Conservation (phyloP, 2,329 filamentous ascomycete species). For the Colletotrichum incanum region DNA sequence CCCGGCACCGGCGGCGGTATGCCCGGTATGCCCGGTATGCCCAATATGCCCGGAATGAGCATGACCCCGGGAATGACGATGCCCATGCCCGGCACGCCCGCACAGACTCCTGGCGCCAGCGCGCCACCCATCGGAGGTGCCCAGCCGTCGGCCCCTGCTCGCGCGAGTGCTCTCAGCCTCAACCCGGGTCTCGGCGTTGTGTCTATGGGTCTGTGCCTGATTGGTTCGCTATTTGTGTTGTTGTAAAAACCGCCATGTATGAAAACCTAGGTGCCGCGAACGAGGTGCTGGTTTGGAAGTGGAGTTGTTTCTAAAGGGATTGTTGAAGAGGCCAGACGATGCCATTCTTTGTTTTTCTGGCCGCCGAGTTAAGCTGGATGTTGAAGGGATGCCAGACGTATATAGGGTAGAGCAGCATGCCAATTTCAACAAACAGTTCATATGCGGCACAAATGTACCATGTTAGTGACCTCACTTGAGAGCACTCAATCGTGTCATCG, state of each 20-base stretch:
- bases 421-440: constrained; percentile 15
- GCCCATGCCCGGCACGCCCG: constrained; percentile 30
- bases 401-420: constrained; percentile 39
- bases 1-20: constrained; percentile 32
- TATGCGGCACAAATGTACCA: neutral
- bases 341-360: constrained; percentile 11
- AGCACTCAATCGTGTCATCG: neutral
- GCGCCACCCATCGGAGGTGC: constrained; percentile 19
- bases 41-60: constrained; percentile 36
- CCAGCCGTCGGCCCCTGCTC: constrained; percentile 30
- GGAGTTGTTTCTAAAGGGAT: neutral
- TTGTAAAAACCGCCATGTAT: constrained; percentile 5
- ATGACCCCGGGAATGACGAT: constrained; percentile 32
- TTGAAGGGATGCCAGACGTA: constrained; percentile 26
- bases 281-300: neutral
- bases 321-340: constrained; percentile 11
- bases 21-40: constrained; percentile 31
- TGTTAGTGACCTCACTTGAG: neutral
- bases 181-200: constrained; percentile 15
- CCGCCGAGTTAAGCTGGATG: constrained; percentile 8
- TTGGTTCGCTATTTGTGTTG: constrained; percentile 26
- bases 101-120: constrained; percentile 16
- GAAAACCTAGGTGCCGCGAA: neutral
- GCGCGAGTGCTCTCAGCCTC: constrained; percentile 11
- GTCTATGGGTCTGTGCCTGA: constrained; percentile 16